Percentiles rank a stretch among this genome's conserved stretches.
These are phyloP conservation scores for Debaryomyces subglobosus DNA, from an alignment of 1,139 yeast genomes.

Conservation along the genomic window DNA sequence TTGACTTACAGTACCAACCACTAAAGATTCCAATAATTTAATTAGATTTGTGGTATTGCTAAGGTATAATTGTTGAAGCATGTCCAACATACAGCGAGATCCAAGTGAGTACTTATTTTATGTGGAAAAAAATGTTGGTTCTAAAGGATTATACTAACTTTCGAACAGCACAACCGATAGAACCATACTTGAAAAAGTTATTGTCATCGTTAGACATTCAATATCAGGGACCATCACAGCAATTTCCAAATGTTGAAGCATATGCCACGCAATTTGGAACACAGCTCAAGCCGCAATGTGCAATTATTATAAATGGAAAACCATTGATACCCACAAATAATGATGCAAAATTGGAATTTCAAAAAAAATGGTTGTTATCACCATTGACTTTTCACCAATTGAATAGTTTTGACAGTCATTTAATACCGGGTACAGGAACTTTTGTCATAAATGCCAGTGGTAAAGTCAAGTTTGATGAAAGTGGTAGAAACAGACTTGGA, in stretches of 20 bases:
- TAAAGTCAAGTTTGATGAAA: slow-evolving; percentile 74
- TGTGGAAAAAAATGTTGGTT: neutral
- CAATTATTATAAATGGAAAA: slow-evolving; percentile 64
- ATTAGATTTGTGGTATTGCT: neutral
- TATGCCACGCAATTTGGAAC: slow-evolving; percentile 56
- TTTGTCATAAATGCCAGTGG: slow-evolving; percentile 58
- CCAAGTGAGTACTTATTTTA: slow-evolving; percentile 26
- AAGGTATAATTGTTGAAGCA: neutral
- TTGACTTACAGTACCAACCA: neutral
- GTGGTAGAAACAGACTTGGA: slow-evolving; percentile 65
- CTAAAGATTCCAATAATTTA: neutral
- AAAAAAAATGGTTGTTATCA: slow-evolving; percentile 63
- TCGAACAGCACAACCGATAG: slow-evolving; percentile 45
- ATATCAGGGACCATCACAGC: slow-evolving; percentile 27
- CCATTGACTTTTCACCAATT: slow-evolving; percentile 67
- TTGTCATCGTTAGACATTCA: slow-evolving; percentile 43
- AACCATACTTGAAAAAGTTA: slow-evolving; percentile 46
- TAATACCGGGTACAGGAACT: slow-evolving; percentile 69
- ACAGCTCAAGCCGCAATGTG: slow-evolving; percentile 47
- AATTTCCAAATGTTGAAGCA: slow-evolving; percentile 44
- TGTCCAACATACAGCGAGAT: slow-evolving; percentile 22
- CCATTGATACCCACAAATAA: slow-evolving; percentile 50
- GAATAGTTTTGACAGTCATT: slow-evolving; percentile 65
- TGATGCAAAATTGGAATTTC: slow-evolving; percentile 60
- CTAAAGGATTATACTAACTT: neutral